Base-by-base conservation (phyloP, 495 filamentous ascomycete species). In the Aspergillus diversus region DNA sequence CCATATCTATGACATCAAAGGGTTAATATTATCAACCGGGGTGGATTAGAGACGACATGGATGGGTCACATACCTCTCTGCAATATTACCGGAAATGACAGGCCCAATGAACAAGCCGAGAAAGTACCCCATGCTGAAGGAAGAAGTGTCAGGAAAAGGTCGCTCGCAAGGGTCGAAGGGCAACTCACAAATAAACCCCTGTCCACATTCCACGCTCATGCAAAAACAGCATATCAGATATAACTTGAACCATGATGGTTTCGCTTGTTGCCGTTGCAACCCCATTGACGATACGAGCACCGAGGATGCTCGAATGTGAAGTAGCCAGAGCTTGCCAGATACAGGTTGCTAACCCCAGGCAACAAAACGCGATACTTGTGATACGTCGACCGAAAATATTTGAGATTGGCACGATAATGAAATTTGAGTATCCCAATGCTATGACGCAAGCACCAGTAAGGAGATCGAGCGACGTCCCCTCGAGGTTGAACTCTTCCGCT, bases 211-310 rank as follows among this genome's bases (percentile, higher is more conserved):
- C 86, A 13, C 86, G 72, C 64, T 88, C 84, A 67, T 89, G 84
- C 7, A 89, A 67, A 74, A 89, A 88, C 68, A 87, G 84, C 54
- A 88, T 83, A 61, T 89, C 86, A 12, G 83, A 78, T 60, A 88
- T 83, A 9, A 89, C 81, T 43, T 84, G 81, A 0, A 85, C 81
- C 32, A 83, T 75, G 4, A 88, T 72, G 0, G 83, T 86, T 65
- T 89, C 63, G 53, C 63, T 55, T 12, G 59, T 68, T 12, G 58
- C 85, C 5, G 84, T 82, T 7, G 82, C 84, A 53, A 88, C 73
- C 7, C 83, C 83, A 64, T 86, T 85, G 21, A 89, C 69, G 6
- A 85, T 73, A 39, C 81, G 72, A 42, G 83, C 82, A 34, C 79
- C 85, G 64, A 88, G 80, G 62, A 87, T 80, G 49, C 77, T 81